A percentile compares a stretch with the other conserved stretches of the same genome.
These are phyloP conservation scores for Barbatosphaeria neglecta DNA, from an alignment of 495 filamentous ascomycete genomes.

Conservation along the genomic window DNA sequence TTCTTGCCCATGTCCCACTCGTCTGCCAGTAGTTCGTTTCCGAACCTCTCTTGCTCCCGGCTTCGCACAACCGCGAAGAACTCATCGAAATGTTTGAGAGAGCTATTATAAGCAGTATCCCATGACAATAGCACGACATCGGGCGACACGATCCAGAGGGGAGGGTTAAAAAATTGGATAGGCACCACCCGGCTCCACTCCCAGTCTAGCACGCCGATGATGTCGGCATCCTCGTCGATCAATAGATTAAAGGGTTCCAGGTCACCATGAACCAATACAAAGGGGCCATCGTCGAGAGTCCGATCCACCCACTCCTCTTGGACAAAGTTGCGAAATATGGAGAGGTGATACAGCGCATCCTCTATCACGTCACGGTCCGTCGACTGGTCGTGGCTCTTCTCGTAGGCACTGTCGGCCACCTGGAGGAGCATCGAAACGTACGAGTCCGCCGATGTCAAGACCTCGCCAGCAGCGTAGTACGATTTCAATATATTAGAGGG, in stretches of 20 bases:
- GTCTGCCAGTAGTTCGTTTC: constrained; percentile 10
- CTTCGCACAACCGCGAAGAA: constrained; percentile 7
- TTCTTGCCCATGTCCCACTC: constrained; percentile 11
- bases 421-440: constrained; percentile 12
- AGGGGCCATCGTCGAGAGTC: constrained; percentile 13
- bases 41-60: constrained; percentile 10
- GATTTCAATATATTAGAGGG: constrained; percentile 7
- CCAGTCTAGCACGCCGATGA: constrained; percentile 18
- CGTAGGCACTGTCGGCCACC: constrained; percentile 11
- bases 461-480: constrained; percentile 3
- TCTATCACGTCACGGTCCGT: constrained; percentile 2
- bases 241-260: constrained; percentile 16
- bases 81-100: constrained; percentile 4
- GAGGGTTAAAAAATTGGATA: constrained; percentile 15
- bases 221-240: constrained; percentile 14
- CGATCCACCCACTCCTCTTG: constrained; percentile 10
- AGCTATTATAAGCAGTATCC: neutral
- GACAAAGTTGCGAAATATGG: constrained; percentile 11
- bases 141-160: constrained; percentile 9
- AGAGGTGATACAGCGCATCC: constrained; percentile 10
- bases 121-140: neutral
- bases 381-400: constrained; percentile 2
- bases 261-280: constrained; percentile 18
- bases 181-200: constrained; percentile 19
- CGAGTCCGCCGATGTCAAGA: constrained; percentile 10